Evolutionary conservation across 805 yeast genomes (phyloP), one percentile per base, ranked within the genome.

Genomic region (Clavispora fructus): DNA sequence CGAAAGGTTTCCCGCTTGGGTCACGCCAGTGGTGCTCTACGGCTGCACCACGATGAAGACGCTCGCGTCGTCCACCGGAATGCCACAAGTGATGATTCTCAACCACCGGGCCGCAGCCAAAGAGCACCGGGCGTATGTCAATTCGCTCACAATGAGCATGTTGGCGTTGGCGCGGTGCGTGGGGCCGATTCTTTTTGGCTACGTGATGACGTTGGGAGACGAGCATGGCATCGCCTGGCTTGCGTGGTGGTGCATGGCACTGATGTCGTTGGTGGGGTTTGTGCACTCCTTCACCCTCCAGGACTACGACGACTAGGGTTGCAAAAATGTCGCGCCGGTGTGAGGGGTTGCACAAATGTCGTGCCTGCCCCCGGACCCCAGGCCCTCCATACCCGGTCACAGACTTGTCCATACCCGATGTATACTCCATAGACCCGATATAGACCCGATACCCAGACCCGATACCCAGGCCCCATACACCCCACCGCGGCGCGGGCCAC

Each of bases 91-190:
- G 23, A 60, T 60, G 63, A 47, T 67, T 2, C 55, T 67, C 9
- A 63, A 59, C 41, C 72, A 67, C 47, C 58, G 72, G 6, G 69
- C 71, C 4, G 69, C 71, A 1, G 55, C 58, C 6, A 59, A 59
- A 29, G 49, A 59, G 46, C 69, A 67, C 50, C 56, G 71, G 9
- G 69, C 71, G 0, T 67, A 66, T 42, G 65, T 67, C 35, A 67
- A 67, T 46, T 59, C 69, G 33, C 52, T 60, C 19, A 57, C 66
- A 8, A 58, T 67, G 64, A 63, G 69, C 48, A 55, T 65, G 49
- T 51, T 61, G 44, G 67, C 71, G 7, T 54, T 67, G 33, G 63
- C 69, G 10, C 52, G 68, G 28, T 66, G 60, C 43, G 45, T 59
- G 12, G 71, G 69, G 1, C 72, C 72, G 0, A 54, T 67, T 4